Conservation (phyloP, 768 basidiomycete genomes). For the Rhodotorula diobovata region DNA sequence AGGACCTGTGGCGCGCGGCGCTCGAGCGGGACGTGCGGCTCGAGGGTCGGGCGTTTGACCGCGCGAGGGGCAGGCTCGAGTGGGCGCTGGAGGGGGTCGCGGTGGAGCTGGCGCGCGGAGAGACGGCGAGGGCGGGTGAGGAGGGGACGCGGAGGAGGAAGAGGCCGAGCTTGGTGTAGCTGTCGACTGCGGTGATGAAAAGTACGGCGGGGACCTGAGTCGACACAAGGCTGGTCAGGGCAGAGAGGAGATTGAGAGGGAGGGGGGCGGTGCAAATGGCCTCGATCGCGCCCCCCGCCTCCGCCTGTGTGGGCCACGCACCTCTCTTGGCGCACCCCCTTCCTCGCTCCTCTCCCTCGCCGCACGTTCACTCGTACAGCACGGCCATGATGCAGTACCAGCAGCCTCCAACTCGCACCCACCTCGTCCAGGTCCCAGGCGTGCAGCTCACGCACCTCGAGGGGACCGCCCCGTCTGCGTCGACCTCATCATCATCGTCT, state of each 20-base stretch:
- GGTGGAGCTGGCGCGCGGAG: background rate
- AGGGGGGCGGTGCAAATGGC: background rate
- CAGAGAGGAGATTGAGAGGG: too few relatives aligned
- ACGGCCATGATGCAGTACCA: background rate
- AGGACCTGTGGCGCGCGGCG: constrained; percentile 1
- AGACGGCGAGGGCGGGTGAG: background rate
- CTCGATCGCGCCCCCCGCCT: too few relatives aligned
- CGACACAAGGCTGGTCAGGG: too few relatives aligned
- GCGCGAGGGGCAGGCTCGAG: background rate
- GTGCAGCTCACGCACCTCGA: background rate
- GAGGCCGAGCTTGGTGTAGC: constrained; percentile 7
- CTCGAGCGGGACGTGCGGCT: background rate
- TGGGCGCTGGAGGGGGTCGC: constrained; percentile 12
- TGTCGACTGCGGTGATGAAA: background rate
- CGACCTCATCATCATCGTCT: background rate
- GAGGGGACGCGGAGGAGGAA: constrained; percentile 7
- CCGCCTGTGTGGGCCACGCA: too few relatives aligned
- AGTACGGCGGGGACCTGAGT: background rate
- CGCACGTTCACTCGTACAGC: background rate
- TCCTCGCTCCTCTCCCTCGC: background rate
- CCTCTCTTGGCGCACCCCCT: background rate
- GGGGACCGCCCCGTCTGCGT: too few relatives aligned
- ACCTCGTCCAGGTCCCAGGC: background rate
- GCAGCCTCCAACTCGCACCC: background rate
- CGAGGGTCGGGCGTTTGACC: constrained; percentile 1